Base-by-base conservation (phyloP, 371 early-diverging fungal genomes). In the Dentiscutata heterogama region DNA sequence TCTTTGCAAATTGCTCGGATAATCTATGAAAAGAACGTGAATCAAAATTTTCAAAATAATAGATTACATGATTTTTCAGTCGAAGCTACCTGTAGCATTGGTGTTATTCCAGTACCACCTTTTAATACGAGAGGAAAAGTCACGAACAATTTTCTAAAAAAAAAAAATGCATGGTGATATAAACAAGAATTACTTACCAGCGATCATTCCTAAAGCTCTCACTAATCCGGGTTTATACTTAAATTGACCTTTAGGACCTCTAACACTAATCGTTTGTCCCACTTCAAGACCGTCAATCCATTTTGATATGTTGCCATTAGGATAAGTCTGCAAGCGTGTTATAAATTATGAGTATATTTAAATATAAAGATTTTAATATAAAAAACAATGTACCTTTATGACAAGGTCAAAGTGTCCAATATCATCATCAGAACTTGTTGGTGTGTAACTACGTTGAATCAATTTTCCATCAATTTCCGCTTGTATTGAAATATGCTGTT, bases 171-270 rank as follows among this genome's bases (percentile, higher is more conserved):
- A 70, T 50, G 8, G 54, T 42, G 13, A 72, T 56, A 8, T 0
- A 18, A 6, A 60, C 31, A 71, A 29, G 27, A 22, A 53, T 22
- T 27, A 78, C 42, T 65, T 72, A 82, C 97, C 98, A 61, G 96
- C 95, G 83, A 99, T 93, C 98, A 99, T 98, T 65, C 96, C 96
- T 46, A 99, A 87, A 13, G 89, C 89, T 46, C 91, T 88, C 67
- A 91, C 90, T 91, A 96, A 91, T 86, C 97, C 97, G 63, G 95
- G 92, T n/a, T 86, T 88, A 89, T 98, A 98, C 80, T 85, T 90
- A 89, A 97, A 98, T 54, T 92, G 90, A 18, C 98, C 98, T 87
- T 96, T 97, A 29, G 98, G 98, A 5, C 98, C 98, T 82, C 93
- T 91, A 22, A 96, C 93, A 61, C 90, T 88, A 65, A 98, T 89